Conservation (phyloP, 805 yeast genomes). For the Saccharomycopsis babjevae region DNA sequence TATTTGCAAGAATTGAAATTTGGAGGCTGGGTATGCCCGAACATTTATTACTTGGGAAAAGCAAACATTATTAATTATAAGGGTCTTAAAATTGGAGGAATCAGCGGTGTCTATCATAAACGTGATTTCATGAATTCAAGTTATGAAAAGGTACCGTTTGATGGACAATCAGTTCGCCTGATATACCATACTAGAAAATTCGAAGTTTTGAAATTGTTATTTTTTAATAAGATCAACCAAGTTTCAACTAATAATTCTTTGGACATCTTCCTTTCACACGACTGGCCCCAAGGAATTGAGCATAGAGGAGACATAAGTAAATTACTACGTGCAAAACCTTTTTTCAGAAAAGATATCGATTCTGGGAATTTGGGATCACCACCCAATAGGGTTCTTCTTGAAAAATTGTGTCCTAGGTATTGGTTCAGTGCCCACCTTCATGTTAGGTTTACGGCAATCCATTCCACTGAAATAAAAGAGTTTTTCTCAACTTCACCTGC, state of each 20-base stretch:
- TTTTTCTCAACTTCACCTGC: background rate
- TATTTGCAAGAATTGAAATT: constrained; percentile 59
- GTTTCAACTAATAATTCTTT: constrained; percentile 21
- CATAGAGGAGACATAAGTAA: constrained; percentile 45
- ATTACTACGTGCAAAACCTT: constrained; percentile 53
- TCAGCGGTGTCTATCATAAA: constrained; percentile 72
- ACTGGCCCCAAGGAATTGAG: constrained; percentile 85
- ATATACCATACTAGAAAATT: constrained; percentile 66
- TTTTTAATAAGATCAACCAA: constrained; percentile 23
- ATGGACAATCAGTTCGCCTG: constrained; percentile 38
- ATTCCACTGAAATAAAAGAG: constrained; percentile 18
- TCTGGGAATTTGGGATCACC: constrained; percentile 64
- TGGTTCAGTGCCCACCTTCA: constrained; percentile 94
- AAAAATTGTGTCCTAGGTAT: constrained; percentile 44
- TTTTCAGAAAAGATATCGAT: constrained; percentile 53
- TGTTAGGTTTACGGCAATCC: constrained; percentile 51
- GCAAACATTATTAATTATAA: constrained; percentile 63
- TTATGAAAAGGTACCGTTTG: constrained; percentile 40
- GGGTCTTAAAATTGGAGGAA: constrained; percentile 70
- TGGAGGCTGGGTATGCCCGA: constrained; percentile 93
- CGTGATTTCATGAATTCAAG: constrained; percentile 35
- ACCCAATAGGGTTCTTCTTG: constrained; percentile 44
- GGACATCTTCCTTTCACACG: constrained; percentile 70
- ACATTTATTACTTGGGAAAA: constrained; percentile 76
- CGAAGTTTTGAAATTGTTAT: constrained; percentile 47